Conservation (phyloP, 2,329 filamentous ascomycete species). For the Colletotrichum sp. region DNA sequence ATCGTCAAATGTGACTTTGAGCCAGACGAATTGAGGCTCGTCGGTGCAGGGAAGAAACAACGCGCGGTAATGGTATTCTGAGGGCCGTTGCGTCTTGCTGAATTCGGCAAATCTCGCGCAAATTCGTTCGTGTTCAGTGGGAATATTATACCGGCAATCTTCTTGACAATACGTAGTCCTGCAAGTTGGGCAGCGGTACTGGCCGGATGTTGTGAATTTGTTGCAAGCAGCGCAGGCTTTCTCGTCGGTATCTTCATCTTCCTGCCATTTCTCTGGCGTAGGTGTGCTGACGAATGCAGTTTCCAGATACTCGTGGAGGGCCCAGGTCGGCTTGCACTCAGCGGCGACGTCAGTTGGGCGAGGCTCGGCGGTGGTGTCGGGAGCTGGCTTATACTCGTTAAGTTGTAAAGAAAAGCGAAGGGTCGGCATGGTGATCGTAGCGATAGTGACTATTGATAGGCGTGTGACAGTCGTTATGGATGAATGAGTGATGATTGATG, state of each 20-base stretch:
- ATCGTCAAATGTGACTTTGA: not conserved
- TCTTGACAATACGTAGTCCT: not conserved
- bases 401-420: not conserved
- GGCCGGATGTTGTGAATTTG: no score
- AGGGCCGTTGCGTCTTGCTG: not conserved
- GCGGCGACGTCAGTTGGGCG: not conserved
- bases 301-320: not conserved
- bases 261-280: not conserved
- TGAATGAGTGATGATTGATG: not conserved
- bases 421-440: not conserved
- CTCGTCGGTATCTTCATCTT: not conserved
- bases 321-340: not conserved
- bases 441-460: not conserved
- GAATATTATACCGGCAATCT: not conserved
- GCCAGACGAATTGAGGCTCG: not conserved
- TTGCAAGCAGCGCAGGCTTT: not conserved
- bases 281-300: rapidly evolving
- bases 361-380: not conserved
- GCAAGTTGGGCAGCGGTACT: not conserved
- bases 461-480: not conserved
- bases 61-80: not conserved
- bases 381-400: not conserved
- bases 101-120: not conserved
- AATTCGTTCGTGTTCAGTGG: rapidly evolving
- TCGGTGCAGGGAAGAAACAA: rapidly evolving